Percentiles rank a stretch among this genome's conserved stretches.
Evolutionary conservation across 2,329 filamentous ascomycete species (phyloP).

Genomic region (Cryphonectria nitschkei): DNA sequence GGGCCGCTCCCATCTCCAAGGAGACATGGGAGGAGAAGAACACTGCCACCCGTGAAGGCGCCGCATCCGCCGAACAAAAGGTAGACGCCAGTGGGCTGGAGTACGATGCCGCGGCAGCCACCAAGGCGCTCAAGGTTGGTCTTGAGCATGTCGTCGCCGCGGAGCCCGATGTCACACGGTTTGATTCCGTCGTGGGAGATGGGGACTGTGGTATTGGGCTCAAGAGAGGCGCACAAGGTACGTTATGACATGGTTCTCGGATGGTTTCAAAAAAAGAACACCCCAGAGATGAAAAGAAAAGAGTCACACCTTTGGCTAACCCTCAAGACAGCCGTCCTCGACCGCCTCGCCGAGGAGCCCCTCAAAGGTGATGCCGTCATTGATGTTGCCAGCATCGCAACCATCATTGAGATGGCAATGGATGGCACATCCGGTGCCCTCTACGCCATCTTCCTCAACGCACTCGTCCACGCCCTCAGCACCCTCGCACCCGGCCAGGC

Average conservation of each 20-base stretch:
- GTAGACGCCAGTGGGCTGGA: constrained; percentile 52
- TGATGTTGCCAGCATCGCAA: constrained; percentile 56
- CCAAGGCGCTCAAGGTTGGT: constrained; percentile 57
- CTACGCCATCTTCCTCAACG: constrained; percentile 86
- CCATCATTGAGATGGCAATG: constrained; percentile 61
- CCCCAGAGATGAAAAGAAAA: too few species aligned
- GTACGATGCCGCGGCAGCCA: constrained; percentile 56
- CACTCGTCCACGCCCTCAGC: constrained; percentile 69
- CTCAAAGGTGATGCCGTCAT: constrained; percentile 57
- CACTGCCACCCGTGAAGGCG: constrained; percentile 49
- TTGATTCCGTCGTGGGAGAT: constrained; percentile 84
- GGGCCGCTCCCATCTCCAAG: constrained; percentile 66
- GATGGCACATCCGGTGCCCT: constrained; percentile 65
- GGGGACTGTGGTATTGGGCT: constrained; percentile 88
- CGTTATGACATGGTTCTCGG: constrained; percentile 27
- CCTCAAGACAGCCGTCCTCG: constrained; percentile 50
- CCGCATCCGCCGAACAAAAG: constrained; percentile 37
- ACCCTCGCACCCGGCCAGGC: constrained; percentile 45
- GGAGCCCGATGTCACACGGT: constrained; percentile 73
- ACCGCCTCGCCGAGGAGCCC: constrained; percentile 49
- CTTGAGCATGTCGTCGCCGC: constrained; percentile 65
- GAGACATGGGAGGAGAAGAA: constrained; percentile 66
- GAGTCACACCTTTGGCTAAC: constrained; percentile 27
- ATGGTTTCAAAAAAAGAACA: not conserved
- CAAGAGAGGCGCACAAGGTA: constrained; percentile 81